Conservation (phyloP, 78 protist species). For the Dictyostelium purpureum region DNA sequence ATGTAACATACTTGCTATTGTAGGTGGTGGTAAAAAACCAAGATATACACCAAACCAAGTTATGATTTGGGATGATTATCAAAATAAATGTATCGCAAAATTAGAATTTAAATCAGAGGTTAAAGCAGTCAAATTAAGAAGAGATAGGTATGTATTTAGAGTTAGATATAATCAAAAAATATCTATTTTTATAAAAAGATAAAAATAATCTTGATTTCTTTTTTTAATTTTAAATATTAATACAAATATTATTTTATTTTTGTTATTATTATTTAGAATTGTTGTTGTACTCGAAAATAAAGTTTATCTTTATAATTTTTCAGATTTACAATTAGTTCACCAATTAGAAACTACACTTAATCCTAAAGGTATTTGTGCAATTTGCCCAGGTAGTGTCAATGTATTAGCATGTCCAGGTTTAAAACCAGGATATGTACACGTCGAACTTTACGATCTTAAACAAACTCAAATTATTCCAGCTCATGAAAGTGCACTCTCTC, state of each 20-base stretch:
- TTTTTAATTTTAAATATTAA: neutral
- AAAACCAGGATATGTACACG: conserved; percentile 78
- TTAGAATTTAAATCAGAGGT: conserved; percentile 93
- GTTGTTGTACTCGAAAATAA: conserved; percentile 93
- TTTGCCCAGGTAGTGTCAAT: conserved; percentile 81
- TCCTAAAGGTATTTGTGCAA: conserved; percentile 93
- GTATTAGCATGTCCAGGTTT: conserved; percentile 85
- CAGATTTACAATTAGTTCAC: conserved; percentile 87
- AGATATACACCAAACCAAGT: conserved; percentile 91
- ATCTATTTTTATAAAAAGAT: neutral
- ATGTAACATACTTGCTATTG: conserved; percentile 97
- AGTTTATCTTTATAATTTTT: conserved; percentile 93
- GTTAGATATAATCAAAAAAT: neutral
- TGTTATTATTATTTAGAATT: conserved; percentile 63
- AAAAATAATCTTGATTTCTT: neutral
- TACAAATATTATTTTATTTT: neutral
- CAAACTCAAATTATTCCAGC: conserved; percentile 78
- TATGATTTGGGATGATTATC: conserved; percentile 97
- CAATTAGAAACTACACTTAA: conserved; percentile 93
- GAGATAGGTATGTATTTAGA: conserved; percentile 84
- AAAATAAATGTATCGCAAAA: conserved; percentile 88
- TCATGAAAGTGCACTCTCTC: conserved; percentile 86
- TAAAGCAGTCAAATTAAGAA: conserved; percentile 94
- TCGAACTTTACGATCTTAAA: conserved; percentile 65
- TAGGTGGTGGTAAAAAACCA: conserved; percentile 97